Evolutionary conservation across 306 rosid species (phyloP), one percentile per base, ranked within the genome.

Genomic region (Cicer arietinum): DNA sequence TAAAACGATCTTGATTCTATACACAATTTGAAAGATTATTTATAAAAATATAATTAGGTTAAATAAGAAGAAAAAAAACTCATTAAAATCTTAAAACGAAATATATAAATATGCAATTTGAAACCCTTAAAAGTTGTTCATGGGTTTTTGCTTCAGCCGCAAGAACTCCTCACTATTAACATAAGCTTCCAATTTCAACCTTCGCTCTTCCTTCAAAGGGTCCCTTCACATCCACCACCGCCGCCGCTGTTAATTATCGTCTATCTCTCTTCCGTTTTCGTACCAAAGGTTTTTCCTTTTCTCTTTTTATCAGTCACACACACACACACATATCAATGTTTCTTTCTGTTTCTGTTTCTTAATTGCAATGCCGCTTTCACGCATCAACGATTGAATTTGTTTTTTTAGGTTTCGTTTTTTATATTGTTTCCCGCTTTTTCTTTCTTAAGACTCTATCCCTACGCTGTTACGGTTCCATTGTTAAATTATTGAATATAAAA

Each of bases 51-150:
- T 52, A 52, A 52, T n/a, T 52, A 52, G 58, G 58, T 52, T 14
- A 51, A 51, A 51, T n/a, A 51, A 11, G 35, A 30, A 22, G 2
- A 2, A 22, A 22, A 25, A 30, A 30, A 30, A 46, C 51, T 46
- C 5, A 10, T 5, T 46, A 46, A 46, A 46, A 10, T 9, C 51
- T 3, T 46, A 46, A 5, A 46, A 46, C 51, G 5, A 46, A 46
- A 46, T 46, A 46, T 46, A 11, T 46, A 46, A 46, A 5, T 46
- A 39, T 46, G 56, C 14, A 60, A 40, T 66, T 82, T 67, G 64
- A 43, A 82, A 82, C 82, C 85, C 85, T 72, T 37, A 61, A 12
- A 16, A 13, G 25, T 57, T n/a, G 14, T 52, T 11, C 25, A 0
- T 39, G 10, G 52, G 60, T 16, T 56, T 39, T 77, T 82, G 67